These are phyloP conservation scores for Escovopsis sp. DNA, from an alignment of 2,329 filamentous ascomycete genomes.

Conservation along the genomic window DNA sequence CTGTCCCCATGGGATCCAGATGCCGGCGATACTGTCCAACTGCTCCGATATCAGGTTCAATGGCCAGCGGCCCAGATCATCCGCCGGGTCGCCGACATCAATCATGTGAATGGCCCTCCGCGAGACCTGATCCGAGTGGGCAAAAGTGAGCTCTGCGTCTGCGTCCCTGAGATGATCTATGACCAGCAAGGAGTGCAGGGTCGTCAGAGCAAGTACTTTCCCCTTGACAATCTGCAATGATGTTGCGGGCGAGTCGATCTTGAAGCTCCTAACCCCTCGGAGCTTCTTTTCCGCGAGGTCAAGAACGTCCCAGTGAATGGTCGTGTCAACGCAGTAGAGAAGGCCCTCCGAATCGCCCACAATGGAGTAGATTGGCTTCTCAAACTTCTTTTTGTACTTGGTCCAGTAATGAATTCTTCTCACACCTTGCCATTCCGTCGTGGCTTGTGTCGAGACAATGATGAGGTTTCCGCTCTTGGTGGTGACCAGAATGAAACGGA, in stretches of 20 bases:
- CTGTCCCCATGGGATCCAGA: conserved; percentile 33
- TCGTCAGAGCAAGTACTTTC: conserved; percentile 37
- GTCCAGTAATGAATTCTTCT: conserved; percentile 34
- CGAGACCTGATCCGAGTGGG: conserved; percentile 32
- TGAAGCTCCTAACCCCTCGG: conserved; percentile 28
- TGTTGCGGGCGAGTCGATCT: conserved; percentile 38
- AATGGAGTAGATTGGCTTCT: conserved; percentile 39
- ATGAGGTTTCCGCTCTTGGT: conserved; percentile 39
- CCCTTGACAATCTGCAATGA: conserved; percentile 32
- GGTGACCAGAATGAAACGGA: conserved; percentile 48
- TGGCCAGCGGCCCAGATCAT: conserved; percentile 17
- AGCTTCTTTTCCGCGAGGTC: conserved; percentile 37
- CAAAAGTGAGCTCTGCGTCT: conserved; percentile 21
- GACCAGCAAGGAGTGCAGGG: conserved; percentile 39
- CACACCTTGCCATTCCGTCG: conserved; percentile 15
- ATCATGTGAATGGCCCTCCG: conserved; percentile 32
- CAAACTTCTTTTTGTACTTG: conserved; percentile 31
- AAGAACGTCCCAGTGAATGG: conserved; percentile 41
- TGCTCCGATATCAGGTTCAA: conserved; percentile 34
- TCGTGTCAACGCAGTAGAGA: conserved; percentile 38
- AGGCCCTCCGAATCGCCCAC: conserved; percentile 39
- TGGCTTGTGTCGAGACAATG: conserved; percentile 34
- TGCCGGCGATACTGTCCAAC: conserved; percentile 30
- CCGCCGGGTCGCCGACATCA: conserved; percentile 23
- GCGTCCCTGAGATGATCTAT: conserved; percentile 31